Percentiles rank a stretch among this genome's conserved stretches.
phyloP scores from a whole-genome alignment of 345 rosid species.

The Gossypium australe region DNA sequence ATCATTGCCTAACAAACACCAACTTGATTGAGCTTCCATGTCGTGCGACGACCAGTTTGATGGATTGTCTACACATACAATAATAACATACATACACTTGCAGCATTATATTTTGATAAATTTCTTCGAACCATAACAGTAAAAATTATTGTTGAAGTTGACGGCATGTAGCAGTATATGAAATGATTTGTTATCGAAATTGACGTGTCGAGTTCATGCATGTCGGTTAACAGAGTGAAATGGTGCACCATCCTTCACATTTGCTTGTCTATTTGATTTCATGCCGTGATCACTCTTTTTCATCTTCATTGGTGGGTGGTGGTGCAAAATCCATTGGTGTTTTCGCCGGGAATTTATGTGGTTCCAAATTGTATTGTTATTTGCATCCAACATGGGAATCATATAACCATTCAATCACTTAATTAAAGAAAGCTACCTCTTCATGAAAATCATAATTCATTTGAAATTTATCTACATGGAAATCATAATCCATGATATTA shows the following conservation, averaged over 20 bases:
- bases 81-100: conserved; percentile 1
- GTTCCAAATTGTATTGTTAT: not conserved
- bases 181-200: conserved; percentile 1
- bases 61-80: not conserved
- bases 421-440: no score
- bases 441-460: no score
- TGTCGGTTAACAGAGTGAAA: not conserved
- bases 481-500: no score
- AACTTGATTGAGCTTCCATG: conserved; percentile 1
- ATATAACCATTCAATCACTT: no score
- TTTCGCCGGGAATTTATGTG: conserved; percentile 48
- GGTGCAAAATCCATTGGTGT: conserved; percentile 91
- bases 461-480: no score
- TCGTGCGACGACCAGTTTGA: not conserved
- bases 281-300: conserved; percentile 31
- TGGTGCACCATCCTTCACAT: not conserved
- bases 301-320: conserved; percentile 69
- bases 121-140: no score
- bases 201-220: not conserved
- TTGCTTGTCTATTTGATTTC: not conserved
- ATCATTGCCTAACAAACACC: conserved; percentile 12
- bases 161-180: conserved; percentile 4
- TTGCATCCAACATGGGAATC: not conserved
- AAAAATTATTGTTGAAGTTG: conserved; percentile 7
- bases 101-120: not conserved